Percentiles rank a stretch among this genome's conserved stretches.
Evolutionary conservation across 306 rosid genomes (phyloP).

Genomic region (Carpinus viminea): DNA sequence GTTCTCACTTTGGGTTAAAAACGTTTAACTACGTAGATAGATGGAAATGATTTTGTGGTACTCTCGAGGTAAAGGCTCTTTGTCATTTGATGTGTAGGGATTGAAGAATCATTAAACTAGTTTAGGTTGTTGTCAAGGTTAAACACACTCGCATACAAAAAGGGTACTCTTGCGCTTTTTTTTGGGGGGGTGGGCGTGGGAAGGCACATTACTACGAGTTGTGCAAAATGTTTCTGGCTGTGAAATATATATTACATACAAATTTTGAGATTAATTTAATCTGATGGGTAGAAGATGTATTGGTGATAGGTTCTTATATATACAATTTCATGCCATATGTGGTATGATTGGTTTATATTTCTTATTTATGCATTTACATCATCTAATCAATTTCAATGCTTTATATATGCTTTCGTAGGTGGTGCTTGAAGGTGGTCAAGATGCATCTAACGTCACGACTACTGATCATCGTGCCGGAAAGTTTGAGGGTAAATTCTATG

Average conservation of each 20-base stretch:
- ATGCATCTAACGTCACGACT: slow-evolving; percentile 81
- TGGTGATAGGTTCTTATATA: background rate
- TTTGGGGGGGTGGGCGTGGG: too few relatives aligned
- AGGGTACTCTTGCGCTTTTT: too few relatives aligned
- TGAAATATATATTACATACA: background rate
- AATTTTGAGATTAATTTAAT: background rate
- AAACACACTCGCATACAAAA: too few relatives aligned
- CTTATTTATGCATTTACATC: background rate
- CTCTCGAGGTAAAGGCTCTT: too few relatives aligned
- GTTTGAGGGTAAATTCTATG: slow-evolving; percentile 88
- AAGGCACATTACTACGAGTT: background rate
- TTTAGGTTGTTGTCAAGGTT: too few relatives aligned
- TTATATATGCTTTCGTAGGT: slow-evolving; percentile 52
- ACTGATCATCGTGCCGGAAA: slow-evolving; percentile 97
- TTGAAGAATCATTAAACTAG: too few relatives aligned
- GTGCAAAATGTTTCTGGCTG: background rate
- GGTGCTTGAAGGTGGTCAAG: slow-evolving; percentile 99
- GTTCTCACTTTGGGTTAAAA: too few relatives aligned
- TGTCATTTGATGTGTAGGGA: too few relatives aligned
- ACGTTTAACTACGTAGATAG: too few relatives aligned
- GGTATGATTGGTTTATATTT: background rate
- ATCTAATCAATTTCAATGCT: slow-evolving; percentile 2
- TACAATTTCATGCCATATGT: background rate
- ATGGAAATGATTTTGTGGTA: too few relatives aligned
- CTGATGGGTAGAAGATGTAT: background rate